A percentile compares a stretch with the other conserved stretches of the same genome.
Conservation (phyloP, 495 filamentous ascomycete species). For the Annulohypoxylon bovei region DNA sequence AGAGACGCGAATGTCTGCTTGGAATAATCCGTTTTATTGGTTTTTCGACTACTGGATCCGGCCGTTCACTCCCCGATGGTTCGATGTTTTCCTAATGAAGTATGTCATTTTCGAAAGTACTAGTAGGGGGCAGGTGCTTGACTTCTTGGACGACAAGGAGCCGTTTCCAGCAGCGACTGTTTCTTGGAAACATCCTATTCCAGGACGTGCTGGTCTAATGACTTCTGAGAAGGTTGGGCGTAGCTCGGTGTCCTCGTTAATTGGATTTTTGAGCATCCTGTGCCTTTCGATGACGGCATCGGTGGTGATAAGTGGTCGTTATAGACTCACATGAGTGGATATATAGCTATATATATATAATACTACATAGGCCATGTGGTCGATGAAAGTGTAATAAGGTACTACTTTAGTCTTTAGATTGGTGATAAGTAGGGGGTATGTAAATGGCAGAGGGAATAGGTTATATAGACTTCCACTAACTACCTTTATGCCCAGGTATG, state of each 20-base stretch:
- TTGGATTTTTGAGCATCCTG: not conserved
- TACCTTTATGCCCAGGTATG: too few species aligned
- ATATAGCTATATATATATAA: not conserved
- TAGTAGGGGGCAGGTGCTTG: slow-evolving; percentile 15
- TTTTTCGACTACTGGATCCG: slow-evolving; percentile 9
- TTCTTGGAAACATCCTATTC: slow-evolving; percentile 23
- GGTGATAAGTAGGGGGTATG: too few species aligned
- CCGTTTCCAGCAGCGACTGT: slow-evolving; percentile 1
- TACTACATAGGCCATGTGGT: not conserved
- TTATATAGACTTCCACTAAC: too few species aligned
- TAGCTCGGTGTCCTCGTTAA: not conserved
- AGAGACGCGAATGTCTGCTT: not conserved
- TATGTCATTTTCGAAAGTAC: not conserved
- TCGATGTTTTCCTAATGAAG: not conserved
- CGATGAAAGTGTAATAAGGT: too few species aligned
- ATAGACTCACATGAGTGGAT: not conserved
- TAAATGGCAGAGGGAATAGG: too few species aligned
- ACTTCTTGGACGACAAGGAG: slow-evolving; percentile 31
- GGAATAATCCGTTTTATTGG: slow-evolving; percentile 15
- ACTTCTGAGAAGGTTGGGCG: not conserved
- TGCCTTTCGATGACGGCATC: not conserved
- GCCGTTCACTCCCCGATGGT: slow-evolving; percentile 14
- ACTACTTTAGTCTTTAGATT: too few species aligned
- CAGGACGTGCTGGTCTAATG: not conserved
- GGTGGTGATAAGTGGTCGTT: not conserved